Evolutionary conservation across 2,329 filamentous ascomycete genomes (phyloP).

Genomic region (Aspergillus sp.): DNA sequence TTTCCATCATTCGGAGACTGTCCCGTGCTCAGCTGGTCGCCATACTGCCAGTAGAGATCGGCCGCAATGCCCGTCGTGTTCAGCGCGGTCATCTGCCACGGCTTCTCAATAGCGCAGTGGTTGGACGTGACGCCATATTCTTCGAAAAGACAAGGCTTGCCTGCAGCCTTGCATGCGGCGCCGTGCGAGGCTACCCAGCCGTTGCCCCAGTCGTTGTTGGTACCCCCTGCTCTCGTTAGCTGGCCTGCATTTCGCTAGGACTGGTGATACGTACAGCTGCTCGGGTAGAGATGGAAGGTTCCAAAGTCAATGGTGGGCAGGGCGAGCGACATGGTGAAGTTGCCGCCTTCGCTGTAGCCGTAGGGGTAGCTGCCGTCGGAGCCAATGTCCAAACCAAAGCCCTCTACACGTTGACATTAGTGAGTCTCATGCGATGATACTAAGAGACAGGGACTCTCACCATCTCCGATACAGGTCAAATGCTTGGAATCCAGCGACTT

Average conservation of each 20-base stretch:
- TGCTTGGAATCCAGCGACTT: conserved; percentile 61
- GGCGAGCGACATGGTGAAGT: conserved; percentile 52
- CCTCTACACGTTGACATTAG: conserved; percentile 43
- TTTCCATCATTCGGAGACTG: conserved; percentile 29
- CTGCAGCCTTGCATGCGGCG: conserved; percentile 32
- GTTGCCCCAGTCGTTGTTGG: conserved; percentile 42
- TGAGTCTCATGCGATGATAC: no score
- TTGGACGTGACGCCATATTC: conserved; percentile 36
- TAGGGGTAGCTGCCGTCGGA: conserved; percentile 56
- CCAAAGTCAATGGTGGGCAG: conserved; percentile 57
- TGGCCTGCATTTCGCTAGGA: neutral
- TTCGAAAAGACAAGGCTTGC: conserved; percentile 42
- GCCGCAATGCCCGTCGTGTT: conserved; percentile 32
- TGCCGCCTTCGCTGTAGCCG: conserved; percentile 48
- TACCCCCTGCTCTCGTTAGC: conserved; percentile 27
- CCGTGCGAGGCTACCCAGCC: conserved; percentile 49
- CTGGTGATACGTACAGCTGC: conserved; percentile 34
- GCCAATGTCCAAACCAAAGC: conserved; percentile 48
- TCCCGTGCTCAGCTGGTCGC: conserved; percentile 28
- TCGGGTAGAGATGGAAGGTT: conserved; percentile 53
- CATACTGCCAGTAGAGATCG: conserved; percentile 41
- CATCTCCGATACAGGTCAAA: conserved; percentile 62
- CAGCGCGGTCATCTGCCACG: conserved; percentile 37
- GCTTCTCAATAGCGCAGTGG: conserved; percentile 26
- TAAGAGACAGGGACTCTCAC: no score